A percentile compares a stretch with the other conserved stretches of the same genome.
phyloP scores from a whole-genome alignment of 805 yeast species.

The Kodamaea neixiangensis region DNA sequence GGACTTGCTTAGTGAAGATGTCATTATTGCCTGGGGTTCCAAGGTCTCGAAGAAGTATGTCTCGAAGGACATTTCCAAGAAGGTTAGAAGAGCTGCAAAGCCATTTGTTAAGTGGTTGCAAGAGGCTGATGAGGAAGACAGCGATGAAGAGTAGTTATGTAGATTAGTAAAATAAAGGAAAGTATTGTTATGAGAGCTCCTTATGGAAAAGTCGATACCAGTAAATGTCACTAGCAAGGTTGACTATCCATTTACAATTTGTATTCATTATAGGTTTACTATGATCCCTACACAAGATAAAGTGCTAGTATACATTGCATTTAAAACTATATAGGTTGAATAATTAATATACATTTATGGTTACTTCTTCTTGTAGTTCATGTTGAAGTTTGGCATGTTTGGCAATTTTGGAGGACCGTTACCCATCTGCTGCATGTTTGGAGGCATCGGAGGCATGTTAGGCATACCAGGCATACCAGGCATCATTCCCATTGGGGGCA shows the following conservation, averaged over 20 bases:
- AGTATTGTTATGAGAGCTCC: no score
- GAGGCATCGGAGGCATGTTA: conserved; percentile 22
- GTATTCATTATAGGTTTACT: no score
- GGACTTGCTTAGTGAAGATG: conserved; percentile 85
- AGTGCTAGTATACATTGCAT: background rate
- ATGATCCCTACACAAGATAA: no score
- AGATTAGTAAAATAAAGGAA: background rate
- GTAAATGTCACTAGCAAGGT: no score
- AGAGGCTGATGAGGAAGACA: conserved; percentile 80
- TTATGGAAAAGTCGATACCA: no score
- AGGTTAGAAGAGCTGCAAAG: conserved; percentile 94
- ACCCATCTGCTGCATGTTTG: conserved; percentile 24
- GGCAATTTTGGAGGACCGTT: conserved; percentile 17
- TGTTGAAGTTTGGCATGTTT: conserved; percentile 30
- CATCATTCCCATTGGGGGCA: conserved; percentile 21
- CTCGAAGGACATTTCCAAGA: conserved; percentile 87
- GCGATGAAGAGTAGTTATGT: conserved; percentile 54
- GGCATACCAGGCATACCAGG: conserved; percentile 23
- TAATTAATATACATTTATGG: background rate
- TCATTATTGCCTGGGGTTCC: conserved; percentile 80
- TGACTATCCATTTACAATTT: no score
- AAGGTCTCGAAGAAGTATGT: conserved; percentile 92
- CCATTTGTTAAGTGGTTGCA: conserved; percentile 94
- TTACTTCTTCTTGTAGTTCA: conserved; percentile 13
- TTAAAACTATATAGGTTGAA: background rate